Conservation (phyloP, 371 early-diverging fungal species). For the Rhizopus stolonifer region DNA sequence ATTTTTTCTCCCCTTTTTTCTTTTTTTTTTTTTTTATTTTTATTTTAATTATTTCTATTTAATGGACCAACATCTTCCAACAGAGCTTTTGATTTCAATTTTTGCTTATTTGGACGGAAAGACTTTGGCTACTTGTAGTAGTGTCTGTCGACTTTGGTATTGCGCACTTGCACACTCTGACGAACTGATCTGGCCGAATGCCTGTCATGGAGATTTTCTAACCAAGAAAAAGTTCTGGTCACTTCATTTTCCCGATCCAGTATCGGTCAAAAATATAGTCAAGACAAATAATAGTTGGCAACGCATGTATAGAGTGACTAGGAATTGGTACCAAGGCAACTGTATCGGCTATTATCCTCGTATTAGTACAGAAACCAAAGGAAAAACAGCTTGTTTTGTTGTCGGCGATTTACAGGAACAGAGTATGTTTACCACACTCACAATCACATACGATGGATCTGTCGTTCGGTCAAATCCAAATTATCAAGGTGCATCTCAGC, state of each 20-base stretch:
- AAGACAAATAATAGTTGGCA: slow-evolving; percentile 36
- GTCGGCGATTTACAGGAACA: slow-evolving; percentile 57
- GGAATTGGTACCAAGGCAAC: slow-evolving; percentile 55
- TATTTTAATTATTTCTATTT: slow-evolving; percentile 9
- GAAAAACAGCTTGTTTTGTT: slow-evolving; percentile 23
- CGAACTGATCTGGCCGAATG: slow-evolving; percentile 37
- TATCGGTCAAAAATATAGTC: background rate
- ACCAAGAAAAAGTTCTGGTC: slow-evolving; percentile 35
- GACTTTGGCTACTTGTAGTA: slow-evolving; percentile 24
- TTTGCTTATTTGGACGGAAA: slow-evolving; percentile 39
- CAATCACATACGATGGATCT: slow-evolving; percentile 27
- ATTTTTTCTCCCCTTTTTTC: slow-evolving; percentile 10
- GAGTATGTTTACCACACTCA: slow-evolving; percentile 46
- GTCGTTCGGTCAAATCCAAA: slow-evolving; percentile 57
- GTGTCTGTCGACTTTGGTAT: slow-evolving; percentile 41
- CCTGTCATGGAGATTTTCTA: slow-evolving; percentile 32
- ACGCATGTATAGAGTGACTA: slow-evolving; percentile 52
- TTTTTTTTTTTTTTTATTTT: slow-evolving; percentile 2
- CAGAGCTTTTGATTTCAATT: slow-evolving; percentile 40
- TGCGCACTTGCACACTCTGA: slow-evolving; percentile 37
- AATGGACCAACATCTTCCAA: slow-evolving; percentile 24
- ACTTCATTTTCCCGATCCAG: slow-evolving; percentile 32
- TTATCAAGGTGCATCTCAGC: slow-evolving; percentile 31
- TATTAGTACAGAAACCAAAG: slow-evolving; percentile 1
- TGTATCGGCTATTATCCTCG: slow-evolving; percentile 44